Evolutionary conservation across 306 rosid genomes (phyloP).

Genomic region (Bauhinia variegata): DNA sequence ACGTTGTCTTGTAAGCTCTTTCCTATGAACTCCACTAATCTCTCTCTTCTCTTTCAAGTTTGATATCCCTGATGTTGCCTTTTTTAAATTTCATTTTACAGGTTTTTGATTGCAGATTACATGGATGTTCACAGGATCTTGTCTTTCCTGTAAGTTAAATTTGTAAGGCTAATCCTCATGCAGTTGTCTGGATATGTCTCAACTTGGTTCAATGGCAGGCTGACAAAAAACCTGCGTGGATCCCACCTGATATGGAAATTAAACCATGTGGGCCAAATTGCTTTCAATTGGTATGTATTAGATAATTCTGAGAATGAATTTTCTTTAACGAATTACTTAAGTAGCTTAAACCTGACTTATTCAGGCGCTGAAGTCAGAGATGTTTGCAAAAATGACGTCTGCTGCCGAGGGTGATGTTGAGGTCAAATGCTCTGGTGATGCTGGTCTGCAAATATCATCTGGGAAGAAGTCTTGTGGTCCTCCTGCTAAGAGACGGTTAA

Average conservation of each 20-base stretch:
- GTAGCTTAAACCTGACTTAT: conserved; percentile 35
- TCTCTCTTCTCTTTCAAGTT: conserved; percentile 25
- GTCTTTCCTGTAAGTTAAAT: conserved; percentile 80
- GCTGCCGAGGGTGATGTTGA: conserved; percentile 57
- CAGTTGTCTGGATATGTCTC: conserved; percentile 17
- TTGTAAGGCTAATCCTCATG: conserved; percentile 4
- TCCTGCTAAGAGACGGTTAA: conserved; percentile 62
- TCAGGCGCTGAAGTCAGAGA: conserved; percentile 72
- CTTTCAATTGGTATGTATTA: conserved; percentile 68
- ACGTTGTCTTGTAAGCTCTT: conserved; percentile 81
- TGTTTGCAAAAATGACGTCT: conserved; percentile 51
- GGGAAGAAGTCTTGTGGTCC: conserved; percentile 60
- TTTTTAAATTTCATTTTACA: conserved; percentile 40
- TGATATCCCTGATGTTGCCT: conserved; percentile 26
- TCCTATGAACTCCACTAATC: conserved; percentile 22
- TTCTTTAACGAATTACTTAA: conserved; percentile 26
- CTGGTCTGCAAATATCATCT: conserved; percentile 46
- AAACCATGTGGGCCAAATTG: conserved; percentile 81
- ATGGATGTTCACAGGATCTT: conserved; percentile 99
- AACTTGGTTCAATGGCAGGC: conserved; percentile 60
- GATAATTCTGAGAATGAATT: conserved; percentile 1
- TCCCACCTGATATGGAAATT: conserved; percentile 64
- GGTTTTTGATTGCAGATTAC: conserved; percentile 96
- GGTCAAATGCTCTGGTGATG: conserved; percentile 65
- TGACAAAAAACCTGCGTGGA: conserved; percentile 80